Conservation (phyloP, 208 protist species). For the Acanthamoeba lenticulata region DNA sequence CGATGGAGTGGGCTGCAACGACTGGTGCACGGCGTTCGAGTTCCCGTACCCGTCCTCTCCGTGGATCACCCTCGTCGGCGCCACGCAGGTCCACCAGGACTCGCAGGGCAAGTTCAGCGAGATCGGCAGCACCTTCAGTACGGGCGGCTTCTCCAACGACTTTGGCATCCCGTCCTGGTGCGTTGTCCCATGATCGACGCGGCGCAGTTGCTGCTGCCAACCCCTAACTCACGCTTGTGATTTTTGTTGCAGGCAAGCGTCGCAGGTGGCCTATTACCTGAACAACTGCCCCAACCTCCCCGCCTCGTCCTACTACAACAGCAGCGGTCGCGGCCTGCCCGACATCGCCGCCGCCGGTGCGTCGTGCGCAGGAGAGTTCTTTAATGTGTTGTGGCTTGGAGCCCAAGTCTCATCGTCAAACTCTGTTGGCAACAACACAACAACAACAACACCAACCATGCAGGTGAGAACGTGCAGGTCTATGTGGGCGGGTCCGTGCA, state of each 20-base stretch:
- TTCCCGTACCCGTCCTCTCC: constrained; percentile 59
- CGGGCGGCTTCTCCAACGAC: constrained; percentile 55
- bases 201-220: not conserved
- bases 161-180: constrained; percentile 54
- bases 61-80: constrained; percentile 62
- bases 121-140: constrained; percentile 41
- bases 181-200: not conserved
- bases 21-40: constrained; percentile 51
- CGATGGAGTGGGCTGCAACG: constrained; percentile 65
- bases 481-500: not conserved
- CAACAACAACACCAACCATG: too few relatives aligned
- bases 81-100: not conserved
- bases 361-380: too few relatives aligned
- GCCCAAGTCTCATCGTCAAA: not conserved
- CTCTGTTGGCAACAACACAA: not conserved
- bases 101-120: not conserved
- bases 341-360: constrained; percentile 44
- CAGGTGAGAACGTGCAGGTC: constrained; percentile 51
- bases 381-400: too few relatives aligned
- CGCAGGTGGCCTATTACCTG: constrained; percentile 22
- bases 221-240: not conserved
- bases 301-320: constrained; percentile 40
- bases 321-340: not conserved
- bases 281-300: constrained; percentile 66
- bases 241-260: not conserved